Evolutionary conservation across 1,139 yeast species (phyloP), one percentile per base, ranked within the genome.

Genomic region (Yamadazyma blattariae): DNA sequence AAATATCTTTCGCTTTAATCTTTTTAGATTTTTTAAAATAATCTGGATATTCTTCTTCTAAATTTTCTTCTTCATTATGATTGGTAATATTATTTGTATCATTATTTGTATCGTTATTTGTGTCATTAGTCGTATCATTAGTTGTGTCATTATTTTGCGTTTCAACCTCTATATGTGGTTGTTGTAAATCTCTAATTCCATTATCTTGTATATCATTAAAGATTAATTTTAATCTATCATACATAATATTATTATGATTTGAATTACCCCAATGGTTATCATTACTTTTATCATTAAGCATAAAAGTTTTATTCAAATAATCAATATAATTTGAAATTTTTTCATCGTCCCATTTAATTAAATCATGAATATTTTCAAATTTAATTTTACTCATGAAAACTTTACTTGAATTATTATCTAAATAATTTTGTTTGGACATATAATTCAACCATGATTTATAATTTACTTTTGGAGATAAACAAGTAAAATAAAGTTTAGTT

Each of bases 311-410:
- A 37, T 61, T 56, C 22, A 73, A 57, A 65, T 74, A 70, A 21
- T 66, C 57, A 30, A 71, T 58, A 47, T 72, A 75, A 17, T 55
- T 48, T 12, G 57, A 56, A 7, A 66, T 58, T 37, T 71, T 61
- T 1, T 50, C 50, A 24, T 64, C 65, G 11, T 64, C 55, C 74
- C 79, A 71, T 12, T 52, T 47, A 4, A 63, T 39, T 14, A 76
- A 40, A 28, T 36, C 37, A 29, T 43, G 36, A 19, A 39, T 33
- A 7, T 36, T 29, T 12, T 61, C 62, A 7, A 37, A 44, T 13
- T 55, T 49, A 12, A 26, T 25, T 21, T 34, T 36, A 26, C 36
- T 36, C 23, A 37, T 35, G 25, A 45, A 26, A 51, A 46, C 16
- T 54, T 47, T 19, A 41, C 44, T 42, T 45, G 39, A 41, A 37